These are phyloP conservation scores for Infundibulicybe gibba DNA, from an alignment of 768 basidiomycete species.

Conservation along the genomic window DNA sequence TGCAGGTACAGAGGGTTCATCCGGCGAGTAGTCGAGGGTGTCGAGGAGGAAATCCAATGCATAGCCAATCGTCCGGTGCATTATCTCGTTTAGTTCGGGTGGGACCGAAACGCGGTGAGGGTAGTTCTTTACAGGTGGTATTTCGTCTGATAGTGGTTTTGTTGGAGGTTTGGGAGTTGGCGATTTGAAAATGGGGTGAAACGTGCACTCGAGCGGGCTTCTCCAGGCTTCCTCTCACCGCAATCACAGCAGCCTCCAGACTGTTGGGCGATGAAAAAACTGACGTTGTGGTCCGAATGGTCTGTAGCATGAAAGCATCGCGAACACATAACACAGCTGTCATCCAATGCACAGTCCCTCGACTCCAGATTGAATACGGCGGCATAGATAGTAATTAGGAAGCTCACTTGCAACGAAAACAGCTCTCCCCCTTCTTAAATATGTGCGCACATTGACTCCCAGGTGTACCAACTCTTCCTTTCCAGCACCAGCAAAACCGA, in stretches of 20 bases:
- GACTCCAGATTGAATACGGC: constrained; percentile 6
- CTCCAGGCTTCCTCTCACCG: constrained; percentile 91
- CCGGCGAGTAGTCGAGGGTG: constrained; percentile 78
- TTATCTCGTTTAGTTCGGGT: constrained; percentile 66
- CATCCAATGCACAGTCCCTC: constrained; percentile 90
- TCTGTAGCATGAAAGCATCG: constrained; percentile 88
- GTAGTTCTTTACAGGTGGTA: constrained; percentile 60
- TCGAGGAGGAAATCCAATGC: constrained; percentile 82
- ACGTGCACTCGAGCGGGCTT: constrained; percentile 59
- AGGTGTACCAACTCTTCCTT: constrained; percentile 57
- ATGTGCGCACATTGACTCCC: constrained; percentile 81
- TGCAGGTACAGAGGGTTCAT: constrained; percentile 65
- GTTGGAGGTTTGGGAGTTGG: constrained; percentile 35
- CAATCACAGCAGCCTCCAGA: constrained; percentile 95
- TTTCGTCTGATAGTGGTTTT: constrained; percentile 40
- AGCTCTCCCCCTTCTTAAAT: constrained; percentile 88
- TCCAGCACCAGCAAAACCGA: constrained; percentile 56
- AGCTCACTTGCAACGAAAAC: constrained; percentile 91
- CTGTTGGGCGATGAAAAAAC: constrained; percentile 90
- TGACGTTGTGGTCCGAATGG: constrained; percentile 85
- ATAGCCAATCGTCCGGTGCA: constrained; percentile 70
- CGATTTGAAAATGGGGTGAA: constrained; percentile 58
- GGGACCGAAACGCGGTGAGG: constrained; percentile 55
- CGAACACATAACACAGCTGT: constrained; percentile 87
- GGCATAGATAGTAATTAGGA: neutral